phyloP scores from a whole-genome alignment of 2,329 filamentous ascomycete genomes.

The Colletotrichum karsti region DNA sequence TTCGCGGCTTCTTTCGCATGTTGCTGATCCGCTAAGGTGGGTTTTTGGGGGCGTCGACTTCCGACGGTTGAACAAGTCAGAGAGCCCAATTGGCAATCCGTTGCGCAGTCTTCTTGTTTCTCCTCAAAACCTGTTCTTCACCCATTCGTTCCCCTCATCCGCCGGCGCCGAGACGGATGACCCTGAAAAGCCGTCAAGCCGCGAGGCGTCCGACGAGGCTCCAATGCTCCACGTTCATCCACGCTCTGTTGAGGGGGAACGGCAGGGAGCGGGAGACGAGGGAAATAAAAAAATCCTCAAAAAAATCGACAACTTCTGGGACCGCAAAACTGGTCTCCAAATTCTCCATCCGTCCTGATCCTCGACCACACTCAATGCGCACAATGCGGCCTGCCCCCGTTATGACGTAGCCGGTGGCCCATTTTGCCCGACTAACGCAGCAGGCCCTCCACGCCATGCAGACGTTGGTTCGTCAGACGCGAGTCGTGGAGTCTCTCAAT shows the following conservation, averaged over 20 bases:
- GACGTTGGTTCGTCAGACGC: slow-evolving; percentile 11
- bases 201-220: slow-evolving; percentile 15
- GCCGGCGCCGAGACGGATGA: neutral
- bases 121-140: neutral
- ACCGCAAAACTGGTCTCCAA: slow-evolving; percentile 10
- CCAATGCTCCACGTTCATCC: slow-evolving; percentile 4
- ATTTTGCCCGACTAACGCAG: slow-evolving; percentile 19
- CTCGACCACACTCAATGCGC: slow-evolving; percentile 18
- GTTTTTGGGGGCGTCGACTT: neutral
- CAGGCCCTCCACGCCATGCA: slow-evolving; percentile 13
- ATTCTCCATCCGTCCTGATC: slow-evolving; percentile 23
- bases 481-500: slow-evolving; percentile 24
- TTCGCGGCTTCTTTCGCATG: slow-evolving; percentile 24
- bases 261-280: slow-evolving; percentile 1
- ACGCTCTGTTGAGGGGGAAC: neutral
- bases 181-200: slow-evolving; percentile 1
- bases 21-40: slow-evolving; percentile 1
- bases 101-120: neutral
- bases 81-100: neutral
- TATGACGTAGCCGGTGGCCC: slow-evolving; percentile 26
- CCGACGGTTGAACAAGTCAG: neutral
- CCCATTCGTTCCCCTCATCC: neutral
- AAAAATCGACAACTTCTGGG: slow-evolving; percentile 10
- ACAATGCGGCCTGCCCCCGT: slow-evolving; percentile 9
- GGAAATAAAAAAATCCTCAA: neutral